Base-by-base conservation (phyloP, 768 basidiomycete species). In the Lanmaoa rubissima region DNA sequence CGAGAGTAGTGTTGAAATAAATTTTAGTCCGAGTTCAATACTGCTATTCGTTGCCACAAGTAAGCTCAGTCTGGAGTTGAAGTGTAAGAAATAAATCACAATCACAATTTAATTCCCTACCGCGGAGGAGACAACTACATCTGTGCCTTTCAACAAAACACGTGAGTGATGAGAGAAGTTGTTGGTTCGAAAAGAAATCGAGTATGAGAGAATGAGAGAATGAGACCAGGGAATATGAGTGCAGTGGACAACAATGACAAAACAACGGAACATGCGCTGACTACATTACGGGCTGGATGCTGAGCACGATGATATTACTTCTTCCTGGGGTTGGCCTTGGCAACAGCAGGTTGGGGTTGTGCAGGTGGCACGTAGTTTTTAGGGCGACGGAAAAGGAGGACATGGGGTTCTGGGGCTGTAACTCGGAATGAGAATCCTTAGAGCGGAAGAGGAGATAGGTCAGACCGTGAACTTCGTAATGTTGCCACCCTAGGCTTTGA, bases 401-500 rank as follows among this genome's bases (percentile, higher is more conserved):
- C 93, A 69, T 96, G 94, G 11, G 94, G 93, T 72, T 93, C 93
- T 9, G 94, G 94, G 41, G 90, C 92, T 94, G 62, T 35, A 53
- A 48, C 44, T 34, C 19, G 10, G 14, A 35, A 49, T 71, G 39
- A 72, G 61, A 26, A 48, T 48, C 16, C 26, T 42, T 19, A 53
- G 43, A 26, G 51, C 38, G 48, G 42, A 48, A 19, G 28, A 39
- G 16, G 26, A 46, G 14, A 43, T 17, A n/a, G 38, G 21, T 60
- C 80, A 60, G 60, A 88, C 94, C 91, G 66, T 98, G 95, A n/a
- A 95, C 91, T 77, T 95, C 94, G 66, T 95, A 98, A 65, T 97
- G 94, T 68, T 92, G 90, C 94, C 95, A 98, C 4, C 95, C 95
- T 24, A 96, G 78, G 72, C 92, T 94, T 75, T 99, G 96, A 41